Percentiles rank a stretch among this genome's conserved stretches.
Evolutionary conservation across 768 basidiomycete species (phyloP).

Genomic region (Mrakia blollopis): DNA sequence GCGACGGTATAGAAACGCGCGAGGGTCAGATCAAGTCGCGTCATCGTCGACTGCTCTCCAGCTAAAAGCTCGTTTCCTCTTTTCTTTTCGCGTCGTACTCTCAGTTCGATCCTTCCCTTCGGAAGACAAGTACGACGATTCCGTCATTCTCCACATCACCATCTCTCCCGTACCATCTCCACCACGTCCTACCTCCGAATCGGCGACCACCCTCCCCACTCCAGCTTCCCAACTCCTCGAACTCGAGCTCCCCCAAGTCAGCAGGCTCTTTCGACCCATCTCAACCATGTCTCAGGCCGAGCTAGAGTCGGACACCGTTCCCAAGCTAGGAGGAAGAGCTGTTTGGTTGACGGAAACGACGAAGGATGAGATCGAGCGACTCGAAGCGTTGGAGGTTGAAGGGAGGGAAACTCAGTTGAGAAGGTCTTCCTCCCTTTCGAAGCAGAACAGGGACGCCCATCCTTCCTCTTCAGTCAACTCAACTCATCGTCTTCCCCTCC

Average conservation of each 20-base stretch:
- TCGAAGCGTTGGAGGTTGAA: not conserved
- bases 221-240: too few species aligned
- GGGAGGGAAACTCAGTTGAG: not conserved
- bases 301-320: not conserved
- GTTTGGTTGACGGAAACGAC: slow-evolving; percentile 3
- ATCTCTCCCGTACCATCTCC: not conserved
- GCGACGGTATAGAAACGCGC: too few species aligned
- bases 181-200: too few species aligned
- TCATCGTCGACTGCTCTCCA: too few species aligned
- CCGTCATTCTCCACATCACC: not conserved
- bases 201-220: not conserved
- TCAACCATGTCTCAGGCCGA: not conserved
- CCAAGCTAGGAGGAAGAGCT: not conserved
- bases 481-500: not conserved
- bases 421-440: not conserved
- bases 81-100: not conserved
- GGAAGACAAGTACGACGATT: not conserved
- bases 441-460: not conserved
- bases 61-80: not conserved
- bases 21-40: too few species aligned
- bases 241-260: not conserved
- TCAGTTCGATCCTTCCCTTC: not conserved
- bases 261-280: not conserved
- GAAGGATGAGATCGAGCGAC: not conserved
- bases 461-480: not conserved